Base-by-base conservation (phyloP, 345 rosid genomes). In the Melastoma malabathricum region DNA sequence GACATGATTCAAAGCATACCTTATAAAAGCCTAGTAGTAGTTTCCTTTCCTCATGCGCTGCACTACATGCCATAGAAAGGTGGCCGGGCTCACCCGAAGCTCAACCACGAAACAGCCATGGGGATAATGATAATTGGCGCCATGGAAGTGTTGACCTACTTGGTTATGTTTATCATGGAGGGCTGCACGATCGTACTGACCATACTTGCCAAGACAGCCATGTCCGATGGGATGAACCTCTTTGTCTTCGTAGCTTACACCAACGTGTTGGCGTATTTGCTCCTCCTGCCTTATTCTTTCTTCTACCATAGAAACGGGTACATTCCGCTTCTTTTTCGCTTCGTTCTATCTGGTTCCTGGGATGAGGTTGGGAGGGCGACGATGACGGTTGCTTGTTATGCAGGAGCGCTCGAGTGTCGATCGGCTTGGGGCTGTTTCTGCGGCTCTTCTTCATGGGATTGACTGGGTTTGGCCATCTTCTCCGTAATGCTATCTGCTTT, bases 381-480 rank as follows among this genome's bases (percentile, higher is more conserved):
- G 6, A 15, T 3, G 20, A 5, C 19, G 8, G 14, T 5, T 44
- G n/a, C 46, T 15, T 50, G 43, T 38, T 51, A 19, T 76, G 76
- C 81, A 84, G 86, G 57, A 61, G 65, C 9, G 57, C 70, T 56
- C 65, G 68, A 43, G 57, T 81, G 5, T 52, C 55, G 66, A 70
- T 82, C 63, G 63, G 74, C 29, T 60, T 63, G 29, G 75, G 75
- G 18, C 78, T 78, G 18, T 46, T 78, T 18, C 16, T 75, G 61
- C 81, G 83, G 20, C 62, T 74, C 63, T 89, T 82, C 75, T 74
- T 89, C 62, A 27, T 84, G 69, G 92, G 95, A 53, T 71, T 84
- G 51, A 78, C 78, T 9, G 94, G 97, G 97, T 84, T 18, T 3
- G 80, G 61, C 6, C 43, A 29, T 47, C 41, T 48, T 61, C 52